Conservation (phyloP, 2,329 filamentous ascomycete species). For the Aureobasidium sp. region DNA sequence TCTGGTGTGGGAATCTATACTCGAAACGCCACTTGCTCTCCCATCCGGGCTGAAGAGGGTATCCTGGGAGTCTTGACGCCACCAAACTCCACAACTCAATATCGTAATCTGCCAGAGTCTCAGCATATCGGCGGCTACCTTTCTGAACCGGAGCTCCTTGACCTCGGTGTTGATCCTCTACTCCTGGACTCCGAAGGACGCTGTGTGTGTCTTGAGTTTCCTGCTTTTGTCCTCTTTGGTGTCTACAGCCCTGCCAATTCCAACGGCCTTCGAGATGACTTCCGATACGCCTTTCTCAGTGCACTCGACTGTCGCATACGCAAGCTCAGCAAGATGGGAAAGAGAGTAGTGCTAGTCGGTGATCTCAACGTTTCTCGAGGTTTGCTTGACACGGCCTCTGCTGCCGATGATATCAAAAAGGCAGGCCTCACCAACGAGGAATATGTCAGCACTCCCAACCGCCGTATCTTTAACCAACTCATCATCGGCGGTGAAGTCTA, state of each 20-base stretch:
- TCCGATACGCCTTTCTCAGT: conserved; percentile 71
- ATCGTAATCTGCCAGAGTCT: conserved; percentile 64
- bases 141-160: conserved; percentile 56
- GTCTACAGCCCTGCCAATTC: conserved; percentile 88
- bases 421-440: conserved; percentile 61
- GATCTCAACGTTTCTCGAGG: conserved; percentile 75
- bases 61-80: conserved; percentile 72
- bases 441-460: conserved; percentile 64
- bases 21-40: conserved; percentile 74
- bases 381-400: conserved; percentile 68
- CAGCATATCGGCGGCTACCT: conserved; percentile 89
- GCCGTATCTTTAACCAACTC: conserved; percentile 80
- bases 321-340: conserved; percentile 73
- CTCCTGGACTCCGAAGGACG: conserved; percentile 84
- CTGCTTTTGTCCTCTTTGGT: conserved; percentile 86
- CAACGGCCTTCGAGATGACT: conserved; percentile 75
- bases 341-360: conserved; percentile 76
- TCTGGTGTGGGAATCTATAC: conserved; percentile 95
- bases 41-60: conserved; percentile 90
- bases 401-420: conserved; percentile 65
- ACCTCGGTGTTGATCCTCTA: conserved; percentile 58
- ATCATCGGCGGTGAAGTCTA: conserved; percentile 63
- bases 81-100: conserved; percentile 63
- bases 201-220: conserved; percentile 86
- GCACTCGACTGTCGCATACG: conserved; percentile 77